Conservation (phyloP, 352 stramenopile species). For the Pythium phragmitis region DNA sequence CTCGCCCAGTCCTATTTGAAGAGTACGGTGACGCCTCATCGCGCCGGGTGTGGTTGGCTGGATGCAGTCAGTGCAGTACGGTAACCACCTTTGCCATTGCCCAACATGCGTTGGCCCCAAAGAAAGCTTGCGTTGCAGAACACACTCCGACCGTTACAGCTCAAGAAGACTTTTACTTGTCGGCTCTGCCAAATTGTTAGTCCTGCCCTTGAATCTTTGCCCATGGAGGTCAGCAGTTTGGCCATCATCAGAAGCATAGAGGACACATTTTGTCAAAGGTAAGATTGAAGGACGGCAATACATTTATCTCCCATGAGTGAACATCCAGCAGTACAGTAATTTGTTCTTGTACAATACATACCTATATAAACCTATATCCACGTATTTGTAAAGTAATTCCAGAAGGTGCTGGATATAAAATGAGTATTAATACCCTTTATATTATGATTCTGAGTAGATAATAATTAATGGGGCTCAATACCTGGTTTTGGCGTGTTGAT, state of each 20-base stretch:
- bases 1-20: too few relatives aligned
- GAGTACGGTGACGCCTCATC: too few relatives aligned
- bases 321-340: neutral
- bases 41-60: neutral
- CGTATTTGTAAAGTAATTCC: too few relatives aligned
- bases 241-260: neutral
- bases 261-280: neutral
- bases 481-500: too few relatives aligned
- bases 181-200: neutral
- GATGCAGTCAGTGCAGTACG: neutral
- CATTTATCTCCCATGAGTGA: neutral
- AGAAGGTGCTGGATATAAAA: too few relatives aligned
- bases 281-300: neutral
- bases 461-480: too few relatives aligned
- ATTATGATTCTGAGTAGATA: too few relatives aligned
- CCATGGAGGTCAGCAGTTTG: neutral
- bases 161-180: neutral
- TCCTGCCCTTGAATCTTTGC: neutral
- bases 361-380: too few relatives aligned
- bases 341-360: neutral
- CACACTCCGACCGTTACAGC: neutral
- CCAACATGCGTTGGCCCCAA: neutral
- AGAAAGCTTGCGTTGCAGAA: neutral
- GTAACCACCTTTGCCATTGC: slow-evolving; percentile 5
- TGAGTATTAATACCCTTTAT: too few relatives aligned